A percentile compares a stretch with the other conserved stretches of the same genome.
phyloP scores from a whole-genome alignment of 2,329 filamentous ascomycete genomes.

The Zasmidium citrigriseum region DNA sequence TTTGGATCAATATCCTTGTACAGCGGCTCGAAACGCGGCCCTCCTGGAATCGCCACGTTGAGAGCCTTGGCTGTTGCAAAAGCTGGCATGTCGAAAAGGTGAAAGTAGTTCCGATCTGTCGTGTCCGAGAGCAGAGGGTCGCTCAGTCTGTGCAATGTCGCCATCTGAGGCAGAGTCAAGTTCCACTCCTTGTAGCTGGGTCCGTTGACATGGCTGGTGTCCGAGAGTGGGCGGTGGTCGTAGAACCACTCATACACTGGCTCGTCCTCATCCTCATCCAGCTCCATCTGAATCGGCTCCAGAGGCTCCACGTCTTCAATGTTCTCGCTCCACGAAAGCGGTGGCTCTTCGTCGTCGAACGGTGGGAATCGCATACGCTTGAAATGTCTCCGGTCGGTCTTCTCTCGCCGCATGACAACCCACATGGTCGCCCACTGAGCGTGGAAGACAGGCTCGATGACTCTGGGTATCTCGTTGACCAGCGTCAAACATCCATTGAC shows the following conservation, averaged over 20 bases:
- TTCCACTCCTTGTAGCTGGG: constrained; percentile 98
- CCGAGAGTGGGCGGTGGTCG: constrained; percentile 84
- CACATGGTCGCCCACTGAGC: constrained; percentile 99
- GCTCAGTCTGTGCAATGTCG: constrained; percentile 87
- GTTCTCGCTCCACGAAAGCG: constrained; percentile 96
- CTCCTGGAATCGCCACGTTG: constrained; percentile 96
- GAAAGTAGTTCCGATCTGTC: constrained; percentile 95
- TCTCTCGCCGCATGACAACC: constrained; percentile 96
- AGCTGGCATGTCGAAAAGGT: constrained; percentile 93
- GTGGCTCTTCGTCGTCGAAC: constrained; percentile 97
- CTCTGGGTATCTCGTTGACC: constrained; percentile 93
- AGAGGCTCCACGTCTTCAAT: constrained; percentile 97
- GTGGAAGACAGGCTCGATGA: constrained; percentile 97
- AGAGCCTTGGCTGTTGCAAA: constrained; percentile 95
- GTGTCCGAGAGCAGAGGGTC: constrained; percentile 87
- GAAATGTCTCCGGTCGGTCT: constrained; percentile 92
- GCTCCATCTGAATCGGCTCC: constrained; percentile 97
- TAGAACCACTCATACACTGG: constrained; percentile 98
- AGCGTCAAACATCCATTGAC: constrained; percentile 96
- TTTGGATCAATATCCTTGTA: constrained; percentile 99
- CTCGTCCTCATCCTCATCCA: constrained; percentile 89
- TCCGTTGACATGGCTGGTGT: constrained; percentile 92
- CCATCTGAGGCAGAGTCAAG: constrained; percentile 90
- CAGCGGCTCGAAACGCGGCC: constrained; percentile 90
- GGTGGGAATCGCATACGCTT: constrained; percentile 99